Conservation (phyloP, 1,284 basidiomycete species). For the Moesziomyces sp. region DNA sequence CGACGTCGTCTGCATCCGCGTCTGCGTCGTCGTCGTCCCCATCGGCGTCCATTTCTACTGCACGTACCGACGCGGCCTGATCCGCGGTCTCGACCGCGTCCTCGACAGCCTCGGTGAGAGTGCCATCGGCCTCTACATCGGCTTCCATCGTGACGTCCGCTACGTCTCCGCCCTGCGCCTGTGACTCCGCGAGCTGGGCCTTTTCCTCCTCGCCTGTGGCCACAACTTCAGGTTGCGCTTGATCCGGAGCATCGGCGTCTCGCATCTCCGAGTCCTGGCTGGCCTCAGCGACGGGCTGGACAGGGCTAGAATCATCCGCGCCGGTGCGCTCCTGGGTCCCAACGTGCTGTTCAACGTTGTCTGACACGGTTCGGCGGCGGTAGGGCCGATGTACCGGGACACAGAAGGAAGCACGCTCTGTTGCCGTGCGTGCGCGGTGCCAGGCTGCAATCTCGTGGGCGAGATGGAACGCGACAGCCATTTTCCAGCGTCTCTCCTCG, state of each 20-base stretch:
- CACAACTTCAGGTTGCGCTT: neutral
- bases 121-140: constrained; percentile 57
- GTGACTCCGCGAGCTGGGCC: neutral
- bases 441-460: constrained; percentile 86
- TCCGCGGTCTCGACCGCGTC: constrained; percentile 52
- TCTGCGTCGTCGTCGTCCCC: constrained; percentile 48
- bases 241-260: constrained; percentile 1
- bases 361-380: constrained; percentile 25
- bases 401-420: constrained; percentile 77
- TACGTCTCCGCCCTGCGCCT: neutral
- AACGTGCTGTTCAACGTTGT: constrained; percentile 31
- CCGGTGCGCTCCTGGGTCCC: constrained; percentile 7
- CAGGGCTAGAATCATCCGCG: neutral
- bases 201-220: constrained; percentile 3
- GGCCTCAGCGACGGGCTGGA: neutral
- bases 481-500: constrained; percentile 93
- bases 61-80: constrained; percentile 46
- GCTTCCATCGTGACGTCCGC: constrained; percentile 30
- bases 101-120: constrained; percentile 54
- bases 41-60: constrained; percentile 50
- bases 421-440: constrained; percentile 78
- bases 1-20: constrained; percentile 51
- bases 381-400: constrained; percentile 61
- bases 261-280: constrained; percentile 28
- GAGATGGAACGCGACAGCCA: constrained; percentile 84